Evolutionary conservation across 129 eudicot genomes (phyloP).

Genomic region (Helichrysum umbraculigerum): DNA sequence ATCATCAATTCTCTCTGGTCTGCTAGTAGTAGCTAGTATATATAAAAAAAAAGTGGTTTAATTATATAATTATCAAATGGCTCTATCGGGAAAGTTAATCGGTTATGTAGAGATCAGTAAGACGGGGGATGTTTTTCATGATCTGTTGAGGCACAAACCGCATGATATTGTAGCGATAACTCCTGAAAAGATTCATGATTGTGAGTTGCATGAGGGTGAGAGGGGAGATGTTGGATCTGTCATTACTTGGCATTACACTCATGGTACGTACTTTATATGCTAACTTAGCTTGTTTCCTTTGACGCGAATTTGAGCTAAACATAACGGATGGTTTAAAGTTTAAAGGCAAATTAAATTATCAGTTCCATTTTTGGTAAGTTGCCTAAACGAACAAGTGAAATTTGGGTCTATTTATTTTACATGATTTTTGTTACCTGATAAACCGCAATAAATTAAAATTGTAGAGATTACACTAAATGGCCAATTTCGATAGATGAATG

Average conservation of each 20-base stretch:
- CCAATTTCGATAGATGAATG: not conserved
- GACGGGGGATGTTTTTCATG: slow-evolving; percentile 38
- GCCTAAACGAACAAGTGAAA: too few species aligned
- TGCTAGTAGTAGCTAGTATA: too few species aligned
- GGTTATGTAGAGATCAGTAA: slow-evolving; percentile 27
- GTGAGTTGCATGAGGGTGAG: slow-evolving; percentile 34
- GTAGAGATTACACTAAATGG: not conserved
- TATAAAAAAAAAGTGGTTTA: too few species aligned
- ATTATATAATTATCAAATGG: not conserved
- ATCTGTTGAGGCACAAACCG: slow-evolving; percentile 36
- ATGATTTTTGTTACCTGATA: too few species aligned
- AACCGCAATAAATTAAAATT: too few species aligned
- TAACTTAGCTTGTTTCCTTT: not conserved
- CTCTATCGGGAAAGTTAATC: slow-evolving; percentile 27
- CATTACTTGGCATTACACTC: slow-evolving; percentile 32
- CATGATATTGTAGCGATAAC: slow-evolving; percentile 16
- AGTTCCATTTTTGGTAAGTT: too few species aligned
- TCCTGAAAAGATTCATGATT: slow-evolving; percentile 36
- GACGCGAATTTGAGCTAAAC: not conserved
- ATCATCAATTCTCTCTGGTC: not conserved
- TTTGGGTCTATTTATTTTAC: too few species aligned
- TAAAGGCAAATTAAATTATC: too few species aligned
- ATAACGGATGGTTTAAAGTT: not conserved
- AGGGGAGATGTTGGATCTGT: slow-evolving; percentile 36
- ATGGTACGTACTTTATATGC: slow-evolving; percentile 11